phyloP scores from a whole-genome alignment of 2,329 filamentous ascomycete genomes.

The Aspergillus neotritici region DNA sequence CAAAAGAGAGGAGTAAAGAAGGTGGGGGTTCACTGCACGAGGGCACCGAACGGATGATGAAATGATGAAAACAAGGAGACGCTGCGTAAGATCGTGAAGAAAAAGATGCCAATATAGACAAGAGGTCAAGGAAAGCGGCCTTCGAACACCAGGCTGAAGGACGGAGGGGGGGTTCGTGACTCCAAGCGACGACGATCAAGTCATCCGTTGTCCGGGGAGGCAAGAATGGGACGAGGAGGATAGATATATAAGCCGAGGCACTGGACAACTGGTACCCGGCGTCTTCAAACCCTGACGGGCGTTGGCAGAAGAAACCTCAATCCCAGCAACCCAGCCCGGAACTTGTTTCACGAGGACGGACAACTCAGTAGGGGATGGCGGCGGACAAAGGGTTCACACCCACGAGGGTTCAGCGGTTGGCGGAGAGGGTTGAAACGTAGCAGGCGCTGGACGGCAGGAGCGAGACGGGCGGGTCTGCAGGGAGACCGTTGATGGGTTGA shows the following conservation, averaged over 20 bases:
- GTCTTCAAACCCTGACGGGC: constrained; percentile 15
- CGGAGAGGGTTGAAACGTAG: constrained; percentile 11
- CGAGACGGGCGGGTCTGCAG: too few relatives aligned
- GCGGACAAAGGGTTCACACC: constrained; percentile 11
- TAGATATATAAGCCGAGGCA: constrained; percentile 19
- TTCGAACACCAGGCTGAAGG: constrained; percentile 36
- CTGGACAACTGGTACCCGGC: constrained; percentile 20
- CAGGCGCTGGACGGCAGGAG: neutral
- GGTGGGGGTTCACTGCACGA: constrained; percentile 8
- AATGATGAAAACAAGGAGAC: constrained; percentile 16
- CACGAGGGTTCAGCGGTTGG: constrained; percentile 3
- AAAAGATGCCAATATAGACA: constrained; percentile 25
- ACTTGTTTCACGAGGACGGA: constrained; percentile 3
- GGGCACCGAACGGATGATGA: constrained; percentile 8
- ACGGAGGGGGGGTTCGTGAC: constrained; percentile 23
- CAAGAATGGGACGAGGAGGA: constrained; percentile 5
- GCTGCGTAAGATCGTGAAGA: constrained; percentile 38
- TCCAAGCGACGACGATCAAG: constrained; percentile 25
- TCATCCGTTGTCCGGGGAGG: constrained; percentile 21
- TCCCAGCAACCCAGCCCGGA: constrained; percentile 21
- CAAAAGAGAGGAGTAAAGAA: constrained; percentile 20
- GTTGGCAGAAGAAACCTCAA: constrained; percentile 17
- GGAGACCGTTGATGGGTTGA: too few relatives aligned
- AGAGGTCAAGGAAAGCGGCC: constrained; percentile 22
- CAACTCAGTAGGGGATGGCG: constrained; percentile 12